phyloP scores from a whole-genome alignment of 768 basidiomycete genomes.

The Xerocomellus chrysenteron region DNA sequence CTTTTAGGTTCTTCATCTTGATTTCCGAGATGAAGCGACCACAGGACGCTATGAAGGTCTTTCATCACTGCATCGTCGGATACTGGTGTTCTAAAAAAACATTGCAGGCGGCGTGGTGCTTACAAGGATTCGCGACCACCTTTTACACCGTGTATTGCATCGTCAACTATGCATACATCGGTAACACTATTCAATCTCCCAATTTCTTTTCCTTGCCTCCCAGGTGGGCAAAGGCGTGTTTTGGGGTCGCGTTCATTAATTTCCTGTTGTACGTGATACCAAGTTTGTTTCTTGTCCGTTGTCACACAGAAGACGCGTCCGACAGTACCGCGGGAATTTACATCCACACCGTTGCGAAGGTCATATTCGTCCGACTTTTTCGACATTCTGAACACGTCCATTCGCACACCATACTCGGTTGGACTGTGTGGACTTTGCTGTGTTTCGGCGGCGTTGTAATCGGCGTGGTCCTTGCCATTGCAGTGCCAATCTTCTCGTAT shows the following conservation, averaged over 20 bases:
- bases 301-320: not conserved
- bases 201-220: conserved; percentile 6
- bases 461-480: conserved; percentile 47
- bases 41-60: conserved; percentile 55
- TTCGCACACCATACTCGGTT: conserved; percentile 49
- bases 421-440: conserved; percentile 45
- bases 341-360: conserved; percentile 52
- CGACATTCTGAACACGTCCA: conserved; percentile 48
- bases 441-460: conserved; percentile 37
- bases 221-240: conserved; percentile 50
- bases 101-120: conserved; percentile 43
- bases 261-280: conserved; percentile 44
- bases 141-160: conserved; percentile 51
- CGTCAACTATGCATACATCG: conserved; percentile 47
- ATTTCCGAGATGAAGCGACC: conserved; percentile 56
- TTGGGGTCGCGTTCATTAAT: conserved; percentile 49
- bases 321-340: conserved; percentile 45
- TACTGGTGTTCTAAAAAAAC: not conserved
- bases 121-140: conserved; percentile 51
- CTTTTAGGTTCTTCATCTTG: conserved; percentile 53
- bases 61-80: conserved; percentile 4
- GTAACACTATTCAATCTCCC: conserved; percentile 28
- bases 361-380: conserved; percentile 50
- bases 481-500: conserved; percentile 56
- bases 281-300: not conserved